These are phyloP conservation scores for Nicotiana undulata DNA, from an alignment of 257 asterid genomes.

Conservation along the genomic window DNA sequence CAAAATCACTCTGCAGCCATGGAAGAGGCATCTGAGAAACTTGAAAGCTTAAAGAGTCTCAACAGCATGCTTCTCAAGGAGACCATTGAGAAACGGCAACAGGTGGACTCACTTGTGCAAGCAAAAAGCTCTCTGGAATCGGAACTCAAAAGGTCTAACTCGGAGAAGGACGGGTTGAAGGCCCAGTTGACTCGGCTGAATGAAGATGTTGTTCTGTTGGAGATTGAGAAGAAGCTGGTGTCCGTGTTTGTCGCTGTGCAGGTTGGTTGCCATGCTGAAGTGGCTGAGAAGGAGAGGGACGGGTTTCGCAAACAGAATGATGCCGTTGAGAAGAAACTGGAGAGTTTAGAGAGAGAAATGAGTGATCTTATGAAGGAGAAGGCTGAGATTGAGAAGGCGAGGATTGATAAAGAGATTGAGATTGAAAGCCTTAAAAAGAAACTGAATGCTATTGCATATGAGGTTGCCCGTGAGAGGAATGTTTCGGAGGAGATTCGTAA, in stretches of 20 bases:
- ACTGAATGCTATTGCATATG: constrained; percentile 25
- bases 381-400: constrained; percentile 25
- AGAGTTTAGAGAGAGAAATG: constrained; percentile 39
- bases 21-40: constrained; percentile 40
- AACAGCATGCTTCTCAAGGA: constrained; percentile 59
- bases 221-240: constrained; percentile 51
- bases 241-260: constrained; percentile 35
- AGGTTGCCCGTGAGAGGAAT: constrained; percentile 32
- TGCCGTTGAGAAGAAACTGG: constrained; percentile 12
- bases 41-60: constrained; percentile 53
- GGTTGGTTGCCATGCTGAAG: constrained; percentile 29
- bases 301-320: constrained; percentile 10
- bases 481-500: constrained; percentile 19
- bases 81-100: constrained; percentile 58
- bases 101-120: constrained; percentile 45
- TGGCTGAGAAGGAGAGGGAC: constrained; percentile 21
- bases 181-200: constrained; percentile 36
- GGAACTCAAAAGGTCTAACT: constrained; percentile 40
- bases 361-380: constrained; percentile 25
- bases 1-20: constrained; percentile 10
- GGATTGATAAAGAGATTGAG: constrained; percentile 30
- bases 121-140: constrained; percentile 35
- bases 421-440: constrained; percentile 27
- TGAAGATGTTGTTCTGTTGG: constrained; percentile 42
- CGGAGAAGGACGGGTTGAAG: constrained; percentile 35